Evolutionary conservation across 257 asterid genomes (phyloP).

Genomic region (Nicotiana obtusifolia): DNA sequence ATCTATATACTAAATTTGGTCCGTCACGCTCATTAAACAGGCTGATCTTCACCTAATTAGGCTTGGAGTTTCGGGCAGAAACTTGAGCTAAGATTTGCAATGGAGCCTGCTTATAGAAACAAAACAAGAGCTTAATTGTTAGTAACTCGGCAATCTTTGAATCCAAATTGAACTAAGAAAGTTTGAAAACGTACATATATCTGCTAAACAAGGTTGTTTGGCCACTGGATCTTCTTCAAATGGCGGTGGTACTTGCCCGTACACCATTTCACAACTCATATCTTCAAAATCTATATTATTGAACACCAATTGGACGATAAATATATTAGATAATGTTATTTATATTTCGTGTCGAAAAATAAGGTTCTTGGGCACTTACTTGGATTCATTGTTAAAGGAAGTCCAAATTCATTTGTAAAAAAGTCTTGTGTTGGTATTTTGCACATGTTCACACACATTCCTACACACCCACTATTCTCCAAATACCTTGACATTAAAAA

Average conservation of each 20-base stretch:
- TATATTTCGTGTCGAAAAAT: background rate
- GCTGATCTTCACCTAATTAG: background rate
- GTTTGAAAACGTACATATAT: conserved; percentile 43
- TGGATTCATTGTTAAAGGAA: conserved; percentile 90
- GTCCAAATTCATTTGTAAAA: conserved; percentile 95
- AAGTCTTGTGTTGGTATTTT: conserved; percentile 95
- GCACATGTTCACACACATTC: conserved; percentile 95
- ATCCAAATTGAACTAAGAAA: background rate
- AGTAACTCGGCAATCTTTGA: background rate
- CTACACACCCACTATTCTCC: conserved; percentile 96
- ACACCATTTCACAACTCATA: conserved; percentile 95
- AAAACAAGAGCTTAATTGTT: background rate
- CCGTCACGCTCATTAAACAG: background rate
- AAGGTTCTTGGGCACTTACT: conserved; percentile 34
- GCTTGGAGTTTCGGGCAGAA: conserved; percentile 64
- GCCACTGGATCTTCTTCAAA: conserved; percentile 76
- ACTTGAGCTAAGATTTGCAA: conserved; percentile 56
- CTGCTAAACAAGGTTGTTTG: conserved; percentile 67
- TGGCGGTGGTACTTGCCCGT: conserved; percentile 73
- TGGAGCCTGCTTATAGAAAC: conserved; percentile 40
- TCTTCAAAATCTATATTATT: conserved; percentile 70
- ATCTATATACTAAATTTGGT: background rate
- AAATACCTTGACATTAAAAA: conserved; percentile 44
- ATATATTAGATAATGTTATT: background rate
- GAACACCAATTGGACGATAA: background rate